Evolutionary conservation across 495 filamentous ascomycete species (phyloP).

Genomic region (Mycothermus thermophilus): DNA sequence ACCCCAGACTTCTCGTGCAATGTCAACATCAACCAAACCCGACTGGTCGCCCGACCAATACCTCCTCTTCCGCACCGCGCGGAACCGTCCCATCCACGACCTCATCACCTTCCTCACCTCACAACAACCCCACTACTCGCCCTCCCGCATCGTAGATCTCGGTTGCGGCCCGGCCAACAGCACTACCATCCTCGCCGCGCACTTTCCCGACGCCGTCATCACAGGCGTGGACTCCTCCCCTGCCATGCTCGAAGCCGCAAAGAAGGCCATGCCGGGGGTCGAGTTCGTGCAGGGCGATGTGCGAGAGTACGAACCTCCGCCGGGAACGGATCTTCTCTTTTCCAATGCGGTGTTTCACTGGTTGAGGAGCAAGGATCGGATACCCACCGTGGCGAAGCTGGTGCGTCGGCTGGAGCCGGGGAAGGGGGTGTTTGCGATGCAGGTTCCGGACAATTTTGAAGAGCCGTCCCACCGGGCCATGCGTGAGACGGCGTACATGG

Average conservation of each 20-base stretch:
- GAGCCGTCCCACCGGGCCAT: constrained; percentile 38
- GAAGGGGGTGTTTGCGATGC: constrained; percentile 38
- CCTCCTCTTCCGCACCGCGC: constrained; percentile 6
- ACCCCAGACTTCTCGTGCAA: too few relatives aligned
- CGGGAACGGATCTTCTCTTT: constrained; percentile 33
- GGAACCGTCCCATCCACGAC: constrained; percentile 9
- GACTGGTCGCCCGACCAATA: constrained; percentile 11
- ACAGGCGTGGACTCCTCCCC: constrained; percentile 41
- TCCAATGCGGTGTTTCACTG: constrained; percentile 45
- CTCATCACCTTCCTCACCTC: constrained; percentile 6
- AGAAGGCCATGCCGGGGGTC: constrained; percentile 16
- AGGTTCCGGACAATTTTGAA: constrained; percentile 39
- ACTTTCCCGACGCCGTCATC: constrained; percentile 32
- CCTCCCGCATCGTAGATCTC: constrained; percentile 36
- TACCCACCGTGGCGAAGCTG: constrained; percentile 29
- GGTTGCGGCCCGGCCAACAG: constrained; percentile 45
- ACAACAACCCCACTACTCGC: not conserved
- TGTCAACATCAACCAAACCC: constrained; percentile 12
- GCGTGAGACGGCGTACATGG: constrained; percentile 26
- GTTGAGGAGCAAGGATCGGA: constrained; percentile 28
- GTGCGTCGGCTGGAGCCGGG: constrained; percentile 26
- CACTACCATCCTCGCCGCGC: constrained; percentile 28
- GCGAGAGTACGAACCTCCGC: constrained; percentile 20
- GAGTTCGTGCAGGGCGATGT: constrained; percentile 30
- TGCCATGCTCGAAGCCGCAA: constrained; percentile 39